phyloP scores from a whole-genome alignment of 2,329 filamentous ascomycete genomes.

The Cladosporium velox region DNA sequence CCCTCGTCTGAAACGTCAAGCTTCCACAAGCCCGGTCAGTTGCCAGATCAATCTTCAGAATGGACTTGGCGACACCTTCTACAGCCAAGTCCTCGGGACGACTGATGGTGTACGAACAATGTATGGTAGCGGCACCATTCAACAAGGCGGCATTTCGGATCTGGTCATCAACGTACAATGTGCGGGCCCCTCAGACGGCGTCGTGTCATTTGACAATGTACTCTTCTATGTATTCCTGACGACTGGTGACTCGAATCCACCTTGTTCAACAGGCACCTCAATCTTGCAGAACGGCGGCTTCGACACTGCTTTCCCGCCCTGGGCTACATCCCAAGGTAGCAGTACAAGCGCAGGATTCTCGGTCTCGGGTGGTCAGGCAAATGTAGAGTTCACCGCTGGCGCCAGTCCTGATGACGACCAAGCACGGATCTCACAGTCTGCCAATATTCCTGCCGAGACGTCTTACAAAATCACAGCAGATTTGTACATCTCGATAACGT shows the following conservation, averaged over 20 bases:
- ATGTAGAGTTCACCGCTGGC: neutral
- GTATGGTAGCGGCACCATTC: conserved; percentile 10
- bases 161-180: neutral
- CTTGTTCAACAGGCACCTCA: neutral
- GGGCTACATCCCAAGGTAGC: neutral
- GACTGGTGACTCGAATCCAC: neutral
- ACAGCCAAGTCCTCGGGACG: neutral
- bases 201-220: conserved; percentile 6
- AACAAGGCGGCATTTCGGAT: neutral
- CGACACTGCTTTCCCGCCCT: neutral
- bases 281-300: conserved; percentile 9
- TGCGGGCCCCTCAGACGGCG: neutral
- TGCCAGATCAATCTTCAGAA: conserved; percentile 5
- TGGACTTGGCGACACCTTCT: conserved; percentile 5
- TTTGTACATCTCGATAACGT: neutral
- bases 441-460: neutral
- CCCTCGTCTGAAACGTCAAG: neutral
- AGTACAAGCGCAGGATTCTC: neutral
- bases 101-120: neutral
- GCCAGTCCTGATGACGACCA: neutral
- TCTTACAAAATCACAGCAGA: neutral
- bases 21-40: neutral
- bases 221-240: neutral
- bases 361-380: neutral
- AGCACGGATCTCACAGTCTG: neutral